Conservation (phyloP, 192 early-diverging fungal species). For the Rhizophagus sp. region DNA sequence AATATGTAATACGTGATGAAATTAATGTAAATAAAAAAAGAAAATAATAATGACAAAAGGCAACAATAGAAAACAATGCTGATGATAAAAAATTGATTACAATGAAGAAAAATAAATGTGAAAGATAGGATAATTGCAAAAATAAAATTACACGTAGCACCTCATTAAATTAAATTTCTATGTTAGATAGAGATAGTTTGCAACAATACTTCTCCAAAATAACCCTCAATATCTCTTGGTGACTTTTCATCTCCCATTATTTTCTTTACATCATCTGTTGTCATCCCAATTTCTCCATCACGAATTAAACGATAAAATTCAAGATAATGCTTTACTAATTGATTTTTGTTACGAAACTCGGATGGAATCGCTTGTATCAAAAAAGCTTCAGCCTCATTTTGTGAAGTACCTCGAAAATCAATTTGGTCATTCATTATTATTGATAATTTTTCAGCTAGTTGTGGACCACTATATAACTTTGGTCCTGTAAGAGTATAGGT, state of each 20-base stretch:
- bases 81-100: too few species aligned
- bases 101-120: too few species aligned
- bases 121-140: too few species aligned
- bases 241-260: background rate
- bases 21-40: too few species aligned
- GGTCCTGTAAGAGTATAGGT: conserved; percentile 8
- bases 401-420: background rate
- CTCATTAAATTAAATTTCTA: too few species aligned
- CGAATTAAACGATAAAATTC: conserved; percentile 17
- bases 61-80: too few species aligned
- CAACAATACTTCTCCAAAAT: background rate
- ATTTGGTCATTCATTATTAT: conserved; percentile 2
- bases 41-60: too few species aligned
- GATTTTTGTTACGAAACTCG: background rate
- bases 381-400: conserved; percentile 12
- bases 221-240: conserved; percentile 11
- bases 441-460: conserved; percentile 13
- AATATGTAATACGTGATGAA: too few species aligned
- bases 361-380: background rate
- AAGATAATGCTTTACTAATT: background rate
- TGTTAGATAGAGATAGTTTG: too few species aligned
- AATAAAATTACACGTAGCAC: too few species aligned
- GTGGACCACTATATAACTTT: conserved; percentile 5
- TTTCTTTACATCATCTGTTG: background rate
- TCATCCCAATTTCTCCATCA: background rate